Evolutionary conservation across 2,329 filamentous ascomycete genomes (phyloP).

Genomic region (Trichophyton equinum): DNA sequence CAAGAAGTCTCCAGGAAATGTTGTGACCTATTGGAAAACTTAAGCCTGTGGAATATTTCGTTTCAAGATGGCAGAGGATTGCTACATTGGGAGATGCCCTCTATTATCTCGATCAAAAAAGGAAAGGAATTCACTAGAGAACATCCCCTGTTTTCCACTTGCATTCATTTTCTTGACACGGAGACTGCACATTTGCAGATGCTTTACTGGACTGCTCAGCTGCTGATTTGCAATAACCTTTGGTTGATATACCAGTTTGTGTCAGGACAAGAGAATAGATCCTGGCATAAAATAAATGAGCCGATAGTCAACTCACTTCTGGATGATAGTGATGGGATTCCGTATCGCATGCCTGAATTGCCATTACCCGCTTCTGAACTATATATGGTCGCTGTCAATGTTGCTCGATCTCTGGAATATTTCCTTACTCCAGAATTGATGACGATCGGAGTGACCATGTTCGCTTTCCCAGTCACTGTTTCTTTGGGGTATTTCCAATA

Average conservation of each 20-base stretch:
- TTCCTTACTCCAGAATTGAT: constrained; percentile 13
- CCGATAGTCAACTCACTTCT: background rate
- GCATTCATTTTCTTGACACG: constrained; percentile 5
- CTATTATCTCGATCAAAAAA: background rate
- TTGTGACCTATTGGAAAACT: background rate
- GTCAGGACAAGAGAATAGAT: background rate
- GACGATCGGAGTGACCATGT: constrained; percentile 6
- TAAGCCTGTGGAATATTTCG: background rate
- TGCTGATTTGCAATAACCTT: constrained; percentile 9
- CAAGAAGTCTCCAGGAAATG: background rate
- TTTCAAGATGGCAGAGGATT: background rate
- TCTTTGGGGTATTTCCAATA: constrained; percentile 8
- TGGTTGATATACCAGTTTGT: background rate
- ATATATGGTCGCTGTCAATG: constrained; percentile 5
- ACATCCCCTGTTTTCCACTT: background rate
- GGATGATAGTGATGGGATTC: background rate
- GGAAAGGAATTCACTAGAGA: background rate
- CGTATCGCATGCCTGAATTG: background rate
- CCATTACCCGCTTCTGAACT: background rate
- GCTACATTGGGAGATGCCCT: background rate
- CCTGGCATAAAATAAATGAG: background rate
- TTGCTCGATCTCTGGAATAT: constrained; percentile 12
- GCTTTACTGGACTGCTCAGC: constrained; percentile 9
- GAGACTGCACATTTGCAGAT: constrained; percentile 10
- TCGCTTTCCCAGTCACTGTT: constrained; percentile 10